Conservation (phyloP, 176 grass and related monocot species). For the Alloteropsis semialata region DNA sequence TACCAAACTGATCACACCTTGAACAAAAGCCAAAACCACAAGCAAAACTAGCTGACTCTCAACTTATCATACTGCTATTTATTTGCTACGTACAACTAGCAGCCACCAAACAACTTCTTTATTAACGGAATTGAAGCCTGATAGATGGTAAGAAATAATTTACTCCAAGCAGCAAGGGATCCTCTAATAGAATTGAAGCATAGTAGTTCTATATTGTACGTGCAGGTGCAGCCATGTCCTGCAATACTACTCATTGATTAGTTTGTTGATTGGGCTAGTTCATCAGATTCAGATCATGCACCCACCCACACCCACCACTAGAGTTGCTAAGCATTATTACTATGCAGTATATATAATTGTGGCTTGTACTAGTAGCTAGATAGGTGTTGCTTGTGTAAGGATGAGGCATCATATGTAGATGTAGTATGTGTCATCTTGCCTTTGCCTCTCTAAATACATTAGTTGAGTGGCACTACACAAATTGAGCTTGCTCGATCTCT, state of each 20-base stretch:
- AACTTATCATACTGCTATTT: background rate
- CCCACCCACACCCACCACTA: no score
- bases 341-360: conserved; percentile 7
- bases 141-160: background rate
- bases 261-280: background rate
- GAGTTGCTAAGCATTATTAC: background rate
- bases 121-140: background rate
- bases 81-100: background rate
- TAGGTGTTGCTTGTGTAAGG: background rate
- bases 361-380: background rate
- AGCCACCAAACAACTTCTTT: no score
- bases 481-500: background rate
- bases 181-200: background rate
- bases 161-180: background rate
- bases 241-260: background rate
- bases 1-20: conserved; percentile 70
- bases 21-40: background rate
- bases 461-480: background rate
- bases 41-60: background rate
- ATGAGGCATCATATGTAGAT: background rate
- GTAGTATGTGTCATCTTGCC: no score
- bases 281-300: background rate
- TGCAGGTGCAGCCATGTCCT: no score
- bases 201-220: no score
- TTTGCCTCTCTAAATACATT: background rate